Evolutionary conservation across 2,329 filamentous ascomycete species (phyloP), one percentile per base, ranked within the genome.

Genomic region (Biscogniauxia marginata): DNA sequence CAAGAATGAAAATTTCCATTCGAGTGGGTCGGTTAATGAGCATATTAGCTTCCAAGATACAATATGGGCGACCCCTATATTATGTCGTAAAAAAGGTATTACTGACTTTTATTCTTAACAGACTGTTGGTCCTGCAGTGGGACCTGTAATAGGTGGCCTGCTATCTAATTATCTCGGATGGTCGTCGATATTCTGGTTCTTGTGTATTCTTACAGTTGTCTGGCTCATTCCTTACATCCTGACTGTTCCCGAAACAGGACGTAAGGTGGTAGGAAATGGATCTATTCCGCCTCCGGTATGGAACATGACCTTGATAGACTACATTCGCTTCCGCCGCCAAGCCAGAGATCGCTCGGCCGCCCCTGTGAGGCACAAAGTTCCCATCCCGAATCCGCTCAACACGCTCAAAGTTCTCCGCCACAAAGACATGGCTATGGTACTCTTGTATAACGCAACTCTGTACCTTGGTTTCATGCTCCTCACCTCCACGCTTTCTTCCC

Each of bases 111-210:
- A 30, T 30, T 30, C 13, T n/a, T n/a, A 16, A 39, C n/a, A 39
- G 30, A 39, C 30, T 39, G 30, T 21, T 19, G 47, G 22, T 18
- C 24, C 20, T 51, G 39, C 18, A 18, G 13, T 39, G 4, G 79
- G 83, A 0, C 86, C 87, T 0, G 78, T 88, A 1, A 73, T 90
- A 3, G 87, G 88, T 13, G 88, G 87, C 1, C 60, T 89, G 1
- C 70, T 91, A 18, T 79, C 79, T 18, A 76, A 88, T 60, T 87
- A 81, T 58, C 76, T 88, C 0, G 85, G 84, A 7, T 90, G 87
- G 87, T 75, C 82, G n/a, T 78, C 82, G 53, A 84, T 88, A 54
- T 89, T 89, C 64, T 89, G 86, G 86, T 88, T 89, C 65, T 77
- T 87, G 54, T 77, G 82, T 39, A 86, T 89, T 39, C 71, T 82